Evolutionary conservation across 2,329 filamentous ascomycete species (phyloP), one percentile per base, ranked within the genome.

Genomic region (Fusarium chuoi): DNA sequence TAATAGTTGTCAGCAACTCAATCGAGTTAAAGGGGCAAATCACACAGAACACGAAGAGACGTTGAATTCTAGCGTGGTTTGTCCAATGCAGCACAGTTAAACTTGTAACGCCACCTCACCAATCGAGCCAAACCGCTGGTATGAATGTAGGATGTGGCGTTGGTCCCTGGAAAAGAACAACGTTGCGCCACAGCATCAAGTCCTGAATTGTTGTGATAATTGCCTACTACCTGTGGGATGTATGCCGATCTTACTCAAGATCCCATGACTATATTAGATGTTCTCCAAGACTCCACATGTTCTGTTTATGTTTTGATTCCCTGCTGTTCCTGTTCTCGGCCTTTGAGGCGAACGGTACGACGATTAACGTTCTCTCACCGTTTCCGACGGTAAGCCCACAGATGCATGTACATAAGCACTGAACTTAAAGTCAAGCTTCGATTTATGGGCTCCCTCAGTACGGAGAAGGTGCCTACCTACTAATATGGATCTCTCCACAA

Each of bases 1-100:
- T 42, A 24, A 49, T 36, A 56, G 44, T 55, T 48, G 57, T 57
- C 46, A 60, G 46, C 46, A 42, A 30, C 38, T 48, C 33, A 49
- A 45, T 56, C 61, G 62, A 56, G 57, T 54, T 52, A 60, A 74
- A 61, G 64, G 65, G 71, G 60, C 64, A 69, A 70, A 75, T 62
- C 68, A 56, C 26, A 36, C 42, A 46, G 61, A 52, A 59, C 39
- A 56, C 30, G 33, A 46, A 52, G 39, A 45, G 35, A 49, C 26
- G 36, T 48, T 36, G 35, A 45, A 52, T 62, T 58, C 59, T 62
- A 68, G 69, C 69, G 66, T 51, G 44, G 59, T 35, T 33, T 68
- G 41, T 28, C 45, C 65, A 64, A 36, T 57, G 49, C 26, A 60
- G 30, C 20, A 38, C 39, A 60, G 41, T 46, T 48, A 9, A 42